Evolutionary conservation across 352 stramenopile genomes (phyloP), one percentile per base, ranked within the genome.

Genomic region (Lagenidium sp.): DNA sequence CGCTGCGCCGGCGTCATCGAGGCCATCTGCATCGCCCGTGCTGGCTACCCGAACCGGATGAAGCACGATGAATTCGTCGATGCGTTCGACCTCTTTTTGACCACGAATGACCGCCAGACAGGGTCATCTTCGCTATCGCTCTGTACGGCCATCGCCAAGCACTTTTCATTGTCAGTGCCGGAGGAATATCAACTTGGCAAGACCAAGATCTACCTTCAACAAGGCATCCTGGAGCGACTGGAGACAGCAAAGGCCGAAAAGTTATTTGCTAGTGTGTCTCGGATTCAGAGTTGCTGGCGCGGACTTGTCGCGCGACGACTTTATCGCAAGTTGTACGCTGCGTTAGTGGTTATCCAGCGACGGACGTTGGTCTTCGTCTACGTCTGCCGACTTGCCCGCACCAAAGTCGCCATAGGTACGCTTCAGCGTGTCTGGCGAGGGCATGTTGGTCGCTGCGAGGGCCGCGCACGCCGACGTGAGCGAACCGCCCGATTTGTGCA

Each of bases 141-240:
- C 31, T 92, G 80, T 32, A 41, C 57, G 11, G 36, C 67, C 7
- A 54, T 90, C 16, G 67, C 70, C n/a, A 61, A 70, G 22, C 69
- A 76, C 25, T 85, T 89, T 42, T 57, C 74, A 38, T 60, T 89
- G 15, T 50, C 59, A 22, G 72, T 54, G 6, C 80, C 80, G 0
- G 61, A 81, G 19, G 71, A 93, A 49, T 90, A 69, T 41, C 77
- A 90, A 41, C 85, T 93, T 70, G 80, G 80, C 6, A 63, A 67
- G 52, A 86, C 75, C 18, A 90, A 90, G 57, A 89, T 93, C 38
- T 93, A 90, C 60, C 58, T 93, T n/a, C 77, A 90, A 40, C 76
- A 86, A 35, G 80, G 80, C 20, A 68, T 93, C 21, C 60, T 89
- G 4, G 77, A 89, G 39, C 73, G 62, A 18, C 58, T 90, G 5